Conservation (phyloP, 805 yeast genomes). For the Candida nonsorbophila region DNA sequence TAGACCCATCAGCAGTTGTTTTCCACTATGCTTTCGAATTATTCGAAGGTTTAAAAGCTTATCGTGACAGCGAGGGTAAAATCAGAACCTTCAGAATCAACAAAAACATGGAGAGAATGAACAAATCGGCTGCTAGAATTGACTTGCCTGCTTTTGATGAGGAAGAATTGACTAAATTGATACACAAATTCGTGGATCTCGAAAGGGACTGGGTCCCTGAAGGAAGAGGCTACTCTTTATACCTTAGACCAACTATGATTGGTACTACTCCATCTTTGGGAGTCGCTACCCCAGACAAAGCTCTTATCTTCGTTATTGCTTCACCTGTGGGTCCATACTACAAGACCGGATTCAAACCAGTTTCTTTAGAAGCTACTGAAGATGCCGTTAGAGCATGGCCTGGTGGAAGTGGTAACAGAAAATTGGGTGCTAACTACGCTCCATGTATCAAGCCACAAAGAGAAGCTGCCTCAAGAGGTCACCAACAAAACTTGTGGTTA, state of each 20-base stretch:
- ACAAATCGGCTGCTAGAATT: conserved; percentile 81
- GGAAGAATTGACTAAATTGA: conserved; percentile 68
- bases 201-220: conserved; percentile 80
- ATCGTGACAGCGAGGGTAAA: conserved; percentile 55
- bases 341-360: conserved; percentile 93
- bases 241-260: conserved; percentile 91
- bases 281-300: conserved; percentile 75
- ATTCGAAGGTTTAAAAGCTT: conserved; percentile 95
- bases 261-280: conserved; percentile 91
- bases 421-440: conserved; percentile 96
- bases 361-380: conserved; percentile 89
- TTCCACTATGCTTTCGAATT: conserved; percentile 94
- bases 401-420: conserved; percentile 95
- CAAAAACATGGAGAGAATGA: conserved; percentile 89
- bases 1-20: conserved; percentile 88
- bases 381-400: conserved; percentile 99
- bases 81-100: conserved; percentile 86
- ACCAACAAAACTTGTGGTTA: conserved; percentile 94
- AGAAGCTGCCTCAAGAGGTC: conserved; percentile 87
- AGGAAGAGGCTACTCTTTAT: conserved; percentile 84
- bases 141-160: conserved; percentile 83
- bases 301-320: conserved; percentile 79
- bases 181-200: conserved; percentile 67
- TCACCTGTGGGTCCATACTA: conserved; percentile 96
- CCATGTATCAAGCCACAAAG: conserved; percentile 90